Evolutionary conservation across 2,329 filamentous ascomycete species (phyloP), one percentile per base, ranked within the genome.

Genomic region (Sporothrix brasiliensis): DNA sequence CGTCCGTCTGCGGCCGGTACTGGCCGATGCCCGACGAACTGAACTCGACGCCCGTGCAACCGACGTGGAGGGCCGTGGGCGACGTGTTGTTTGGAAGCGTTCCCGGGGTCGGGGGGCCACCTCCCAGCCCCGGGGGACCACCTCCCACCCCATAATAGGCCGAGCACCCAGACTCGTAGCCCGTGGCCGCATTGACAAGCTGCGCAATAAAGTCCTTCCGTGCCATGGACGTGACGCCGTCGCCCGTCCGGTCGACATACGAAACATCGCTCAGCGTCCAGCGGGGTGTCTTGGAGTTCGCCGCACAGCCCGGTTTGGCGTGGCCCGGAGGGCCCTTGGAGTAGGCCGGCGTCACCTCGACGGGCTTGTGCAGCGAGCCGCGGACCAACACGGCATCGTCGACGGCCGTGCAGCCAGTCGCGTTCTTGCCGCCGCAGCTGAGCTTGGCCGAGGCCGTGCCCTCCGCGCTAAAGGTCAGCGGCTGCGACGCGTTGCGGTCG

Each of bases 141-240:
- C 24, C 24, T 1, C 24, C 24, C n/a, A 61, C 3, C 1, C 58
- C 58, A 47, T 63, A 63, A n/a, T 63, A 47, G 58, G 58, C 58
- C 58, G 58, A 63, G 58, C 58, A 63, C 39, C 58, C 58, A 9
- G 58, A 44, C 58, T 63, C 58, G 58, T 63, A 63, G 11, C 58
- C 58, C 39, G 58, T 63, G 39, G 58, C 58, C n/a, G 39, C 7
- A 10, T 47, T 63, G 11, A 63, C n/a, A 4, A 63, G 13, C n/a
- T 63, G 58, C n/a, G 58, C 58, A 14, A 63, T 63, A 47, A 63
- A 63, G 39, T 63, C 58, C 10, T 24, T 11, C n/a, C 39, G 39
- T 4, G 58, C 39, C 39, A 44, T 47, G n/a, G 58, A n/a, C 39
- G 58, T 24, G n/a, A 63, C 21, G 11, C 58, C 58, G 58, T 63